Base-by-base conservation (phyloP, 1,284 basidiomycete genomes). In the Golubevia pallescens region DNA sequence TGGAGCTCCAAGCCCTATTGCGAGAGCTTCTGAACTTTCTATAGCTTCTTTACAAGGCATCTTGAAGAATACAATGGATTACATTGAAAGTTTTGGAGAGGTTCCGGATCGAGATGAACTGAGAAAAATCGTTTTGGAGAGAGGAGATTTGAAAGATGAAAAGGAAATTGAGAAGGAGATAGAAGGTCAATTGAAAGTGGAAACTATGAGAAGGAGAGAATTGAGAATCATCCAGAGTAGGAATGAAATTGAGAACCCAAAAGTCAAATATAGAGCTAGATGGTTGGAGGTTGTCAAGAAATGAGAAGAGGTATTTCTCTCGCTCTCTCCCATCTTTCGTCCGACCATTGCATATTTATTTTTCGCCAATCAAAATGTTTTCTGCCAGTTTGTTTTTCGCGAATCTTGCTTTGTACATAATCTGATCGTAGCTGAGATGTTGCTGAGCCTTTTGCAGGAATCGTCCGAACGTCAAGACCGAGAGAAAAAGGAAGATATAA, bases 41-140 rank as follows among this genome's bases (percentile, higher is more conserved):
- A 89, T 97, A 21, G 90, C 90, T 1, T 92, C 92, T 67, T 93
- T 96, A 0, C 93, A 97, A 77, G 90, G 91, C n/a, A 89, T 99
- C 38, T 88, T 99, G 1, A 57, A 57, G 19, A 74, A 71, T 21
- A 80, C 74, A 6, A 64, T 62, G 32, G 20, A 60, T 5, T 64
- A 66, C 48, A 75, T 80, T 34, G 74, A 55, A 19, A 24, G 16
- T 2, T 38, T 20, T n/a, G 56, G 23, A 1, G n/a, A 10, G 10
- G 28, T 66, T 48, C 67, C 61, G 1, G 55, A 28, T 13, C 42
- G 66, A 14, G 51, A 20, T 7, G 32, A n/a, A 16, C n/a, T 28
- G 14, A 48, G 16, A 66, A 3, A 24, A 65, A 58, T 19, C 67
- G n/a, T 69, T 68, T 38, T 56, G 54, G 58, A 51, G 32, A 14